Evolutionary conservation across 1,284 basidiomycete species (phyloP).

Genomic region (Erythrobasidium hasegawianum): DNA sequence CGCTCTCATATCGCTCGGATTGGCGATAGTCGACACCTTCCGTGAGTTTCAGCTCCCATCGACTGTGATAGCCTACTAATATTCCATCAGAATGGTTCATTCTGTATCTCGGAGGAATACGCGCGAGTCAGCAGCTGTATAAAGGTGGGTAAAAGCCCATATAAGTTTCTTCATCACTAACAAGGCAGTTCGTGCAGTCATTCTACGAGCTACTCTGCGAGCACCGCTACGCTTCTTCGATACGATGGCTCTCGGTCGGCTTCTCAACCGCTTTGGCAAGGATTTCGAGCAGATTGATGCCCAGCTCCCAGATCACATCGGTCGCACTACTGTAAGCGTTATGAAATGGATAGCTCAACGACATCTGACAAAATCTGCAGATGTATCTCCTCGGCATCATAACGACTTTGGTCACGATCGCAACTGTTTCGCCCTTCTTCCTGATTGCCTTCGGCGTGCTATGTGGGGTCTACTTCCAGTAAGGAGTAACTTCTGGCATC

Average conservation of each 20-base stretch:
- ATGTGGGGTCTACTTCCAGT: constrained; percentile 38
- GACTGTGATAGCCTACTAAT: neutral
- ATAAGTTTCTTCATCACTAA: neutral
- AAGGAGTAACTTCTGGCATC: neutral
- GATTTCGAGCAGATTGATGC: constrained; percentile 91
- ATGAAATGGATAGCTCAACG: neutral
- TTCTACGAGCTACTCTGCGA: constrained; percentile 80
- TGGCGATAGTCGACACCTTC: constrained; percentile 45
- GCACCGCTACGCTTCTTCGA: constrained; percentile 92
- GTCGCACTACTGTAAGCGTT: constrained; percentile 56
- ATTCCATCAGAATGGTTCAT: constrained; percentile 38
- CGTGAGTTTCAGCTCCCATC: no score
- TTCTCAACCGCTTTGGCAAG: constrained; percentile 69
- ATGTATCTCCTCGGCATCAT: constrained; percentile 53
- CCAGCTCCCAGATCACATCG: constrained; percentile 77
- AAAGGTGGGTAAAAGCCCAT: constrained; percentile 27
- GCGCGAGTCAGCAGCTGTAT: constrained; percentile 40
- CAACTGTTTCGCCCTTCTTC: constrained; percentile 48
- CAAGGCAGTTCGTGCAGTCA: constrained; percentile 42
- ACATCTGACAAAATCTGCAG: constrained; percentile 43
- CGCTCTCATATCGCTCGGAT: constrained; percentile 53
- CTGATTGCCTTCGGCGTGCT: constrained; percentile 42
- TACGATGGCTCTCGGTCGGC: constrained; percentile 70
- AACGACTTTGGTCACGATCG: constrained; percentile 72
- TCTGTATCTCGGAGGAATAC: constrained; percentile 43